A percentile compares a stretch with the other conserved stretches of the same genome.
phyloP scores from a whole-genome alignment of 176 grass and related monocot genomes.

The Eleusine coracana region DNA sequence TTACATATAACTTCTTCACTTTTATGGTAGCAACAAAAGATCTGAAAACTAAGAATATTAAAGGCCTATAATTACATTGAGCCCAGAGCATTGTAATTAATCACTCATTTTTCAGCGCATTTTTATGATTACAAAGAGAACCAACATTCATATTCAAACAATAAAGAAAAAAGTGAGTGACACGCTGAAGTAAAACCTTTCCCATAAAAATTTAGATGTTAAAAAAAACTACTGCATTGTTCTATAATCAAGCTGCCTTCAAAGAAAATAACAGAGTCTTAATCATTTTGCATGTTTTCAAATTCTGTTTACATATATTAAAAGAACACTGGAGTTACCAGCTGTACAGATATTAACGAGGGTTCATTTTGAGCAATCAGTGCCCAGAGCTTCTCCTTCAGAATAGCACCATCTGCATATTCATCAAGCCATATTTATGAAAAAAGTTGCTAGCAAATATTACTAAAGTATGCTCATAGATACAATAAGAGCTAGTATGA shows the following conservation, averaged over 20 bases:
- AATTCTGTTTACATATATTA: constrained; percentile 14
- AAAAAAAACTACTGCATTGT: constrained; percentile 2
- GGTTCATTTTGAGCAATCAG: constrained; percentile 89
- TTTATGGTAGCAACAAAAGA: constrained; percentile 32
- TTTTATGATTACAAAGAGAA: constrained; percentile 8
- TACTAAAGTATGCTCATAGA: constrained; percentile 2
- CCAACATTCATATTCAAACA: background rate
- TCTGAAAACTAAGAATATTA: constrained; percentile 8
- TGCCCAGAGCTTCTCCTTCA: constrained; percentile 93
- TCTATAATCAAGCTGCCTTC: background rate
- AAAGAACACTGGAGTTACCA: constrained; percentile 56
- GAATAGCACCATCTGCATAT: constrained; percentile 69
- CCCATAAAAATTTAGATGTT: background rate
- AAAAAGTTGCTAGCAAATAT: constrained; percentile 19
- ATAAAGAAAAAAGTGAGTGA: background rate
- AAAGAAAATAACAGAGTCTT: constrained; percentile 26
- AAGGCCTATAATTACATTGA: background rate
- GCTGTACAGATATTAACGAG: constrained; percentile 70
- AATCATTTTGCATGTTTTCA: constrained; percentile 30
- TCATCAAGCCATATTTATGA: constrained; percentile 20
- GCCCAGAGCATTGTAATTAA: background rate
- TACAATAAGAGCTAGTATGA: constrained; percentile 34
- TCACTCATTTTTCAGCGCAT: constrained; percentile 16
- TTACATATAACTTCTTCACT: constrained; percentile 17
- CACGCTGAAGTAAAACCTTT: constrained; percentile 6